phyloP scores from a whole-genome alignment of 1,284 basidiomycete genomes.

The Cerrena zonata region DNA sequence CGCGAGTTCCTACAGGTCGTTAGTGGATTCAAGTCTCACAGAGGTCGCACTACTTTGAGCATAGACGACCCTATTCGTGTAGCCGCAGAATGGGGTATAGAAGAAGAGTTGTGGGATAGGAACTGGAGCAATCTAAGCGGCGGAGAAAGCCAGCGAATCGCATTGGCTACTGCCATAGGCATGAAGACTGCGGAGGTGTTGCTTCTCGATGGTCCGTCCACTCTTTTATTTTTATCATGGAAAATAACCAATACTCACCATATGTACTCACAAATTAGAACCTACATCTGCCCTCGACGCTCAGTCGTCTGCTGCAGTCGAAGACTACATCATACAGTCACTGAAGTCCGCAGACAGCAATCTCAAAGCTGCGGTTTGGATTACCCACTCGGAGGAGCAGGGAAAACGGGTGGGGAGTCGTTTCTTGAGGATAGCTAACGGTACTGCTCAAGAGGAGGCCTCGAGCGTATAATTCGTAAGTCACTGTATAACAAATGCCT shows the following conservation, averaged over 20 bases:
- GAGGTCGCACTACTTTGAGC: constrained; percentile 10
- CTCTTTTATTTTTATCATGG: neutral
- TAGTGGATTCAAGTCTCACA: constrained; percentile 51
- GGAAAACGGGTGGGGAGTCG: constrained; percentile 67
- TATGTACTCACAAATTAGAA: constrained; percentile 40
- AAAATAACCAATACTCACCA: neutral
- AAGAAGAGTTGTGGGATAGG: constrained; percentile 66
- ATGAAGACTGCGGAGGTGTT: constrained; percentile 72
- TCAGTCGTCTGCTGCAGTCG: constrained; percentile 59
- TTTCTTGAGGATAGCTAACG: constrained; percentile 48
- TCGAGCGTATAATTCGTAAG: constrained; percentile 18
- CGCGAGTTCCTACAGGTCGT: constrained; percentile 62
- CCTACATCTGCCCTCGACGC: constrained; percentile 82
- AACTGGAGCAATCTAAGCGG: constrained; percentile 76
- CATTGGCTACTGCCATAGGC: constrained; percentile 68
- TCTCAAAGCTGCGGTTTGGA: constrained; percentile 78
- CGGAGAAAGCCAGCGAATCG: constrained; percentile 79
- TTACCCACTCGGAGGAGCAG: constrained; percentile 81
- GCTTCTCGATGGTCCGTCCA: constrained; percentile 70
- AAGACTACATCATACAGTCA: constrained; percentile 52
- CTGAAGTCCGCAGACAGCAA: constrained; percentile 41
- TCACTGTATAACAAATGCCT: neutral
- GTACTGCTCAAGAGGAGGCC: constrained; percentile 43
- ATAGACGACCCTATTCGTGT: constrained; percentile 48
- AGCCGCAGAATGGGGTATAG: constrained; percentile 64